Evolutionary conservation across 225 moss, liverwort and hornwort genomes (phyloP), one percentile per base, ranked within the genome.

Genomic region (Marchantia paleacea): DNA sequence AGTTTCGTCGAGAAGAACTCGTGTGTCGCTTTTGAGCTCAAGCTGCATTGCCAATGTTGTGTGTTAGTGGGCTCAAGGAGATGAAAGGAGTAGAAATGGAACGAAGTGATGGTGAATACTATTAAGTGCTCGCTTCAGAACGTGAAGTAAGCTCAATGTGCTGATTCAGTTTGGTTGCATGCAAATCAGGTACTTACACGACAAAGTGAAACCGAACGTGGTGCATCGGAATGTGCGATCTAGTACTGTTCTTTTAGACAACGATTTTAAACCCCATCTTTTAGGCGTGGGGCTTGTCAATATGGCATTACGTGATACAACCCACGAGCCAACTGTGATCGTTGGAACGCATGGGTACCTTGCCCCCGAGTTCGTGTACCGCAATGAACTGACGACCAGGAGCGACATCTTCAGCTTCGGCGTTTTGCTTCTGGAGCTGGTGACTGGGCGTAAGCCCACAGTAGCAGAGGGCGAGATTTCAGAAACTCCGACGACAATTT

Each of bases 331-430:
- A 80, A 94, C 96, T 9, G 94, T 96, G 50, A 92, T 92, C 54
- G 90, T 90, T 25, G 94, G 96, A 73, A 96, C 94, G 12, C 94
- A 94, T 75, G 96, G 96, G 47, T 96, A 96, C 78, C 77, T 90
- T 48, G 94, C 96, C 14, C 96, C 96, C 0, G 96, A 96, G 77
- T 96, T 90, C 62, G 90, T 96, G 73, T 94, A 94, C 77, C 81
- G 94, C 63, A 96, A 94, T 52, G 96, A 96, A 81, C 90, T 96
- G 50, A 96, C 96, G 0, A 94, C 88, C 16, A 94, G 91, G 85
- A 96, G 96, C 78, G 96, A 96, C 79, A 94, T 94, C 72, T 96
- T 90, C 88, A 96, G 96, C 87, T 96, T 94, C 20, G 96, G 96
- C 28, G 94, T 96, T 77, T 61, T 96, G 74, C 91, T 96, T 55